A percentile compares a stretch with the other conserved stretches of the same genome.
These are phyloP conservation scores for Phytophthora crassamura DNA, from an alignment of 352 stramenopile genomes.

Conservation along the genomic window DNA sequence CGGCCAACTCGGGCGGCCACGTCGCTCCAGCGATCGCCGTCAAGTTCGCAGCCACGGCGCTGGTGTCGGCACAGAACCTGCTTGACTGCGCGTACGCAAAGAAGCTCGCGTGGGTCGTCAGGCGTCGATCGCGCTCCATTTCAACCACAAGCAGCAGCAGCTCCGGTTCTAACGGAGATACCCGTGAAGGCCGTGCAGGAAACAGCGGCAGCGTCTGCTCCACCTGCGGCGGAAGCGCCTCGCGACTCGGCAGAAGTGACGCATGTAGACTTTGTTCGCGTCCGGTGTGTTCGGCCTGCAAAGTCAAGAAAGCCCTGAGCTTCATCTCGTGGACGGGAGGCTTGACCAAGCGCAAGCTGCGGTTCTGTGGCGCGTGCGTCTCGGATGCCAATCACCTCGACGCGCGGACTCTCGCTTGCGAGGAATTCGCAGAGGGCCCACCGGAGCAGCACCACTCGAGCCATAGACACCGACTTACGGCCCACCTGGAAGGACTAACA, in stretches of 20 bases:
- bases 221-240: conserved; percentile 19
- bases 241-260: conserved; percentile 28
- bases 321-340: conserved; percentile 22
- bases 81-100: conserved; percentile 52
- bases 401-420: conserved; percentile 19
- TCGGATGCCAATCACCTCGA: conserved; percentile 14
- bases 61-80: conserved; percentile 31
- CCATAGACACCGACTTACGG: conserved; percentile 11
- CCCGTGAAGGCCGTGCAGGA: conserved; percentile 4
- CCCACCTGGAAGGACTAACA: conserved; percentile 13
- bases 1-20: conserved; percentile 27
- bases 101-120: conserved; percentile 52
- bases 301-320: conserved; percentile 28
- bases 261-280: conserved; percentile 27
- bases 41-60: conserved; percentile 21
- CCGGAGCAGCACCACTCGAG: not conserved
- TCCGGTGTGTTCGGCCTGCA: conserved; percentile 32
- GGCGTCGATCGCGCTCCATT: conserved; percentile 16
- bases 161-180: conserved; percentile 13
- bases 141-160: conserved; percentile 19
- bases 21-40: conserved; percentile 22
- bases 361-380: conserved; percentile 26
- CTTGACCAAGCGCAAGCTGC: conserved; percentile 24
- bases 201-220: conserved; percentile 20
- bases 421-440: conserved; percentile 22